A percentile compares a stretch with the other conserved stretches of the same genome.
Conservation (phyloP, 768 basidiomycete genomes). For the Pleurotus cornucopiae region DNA sequence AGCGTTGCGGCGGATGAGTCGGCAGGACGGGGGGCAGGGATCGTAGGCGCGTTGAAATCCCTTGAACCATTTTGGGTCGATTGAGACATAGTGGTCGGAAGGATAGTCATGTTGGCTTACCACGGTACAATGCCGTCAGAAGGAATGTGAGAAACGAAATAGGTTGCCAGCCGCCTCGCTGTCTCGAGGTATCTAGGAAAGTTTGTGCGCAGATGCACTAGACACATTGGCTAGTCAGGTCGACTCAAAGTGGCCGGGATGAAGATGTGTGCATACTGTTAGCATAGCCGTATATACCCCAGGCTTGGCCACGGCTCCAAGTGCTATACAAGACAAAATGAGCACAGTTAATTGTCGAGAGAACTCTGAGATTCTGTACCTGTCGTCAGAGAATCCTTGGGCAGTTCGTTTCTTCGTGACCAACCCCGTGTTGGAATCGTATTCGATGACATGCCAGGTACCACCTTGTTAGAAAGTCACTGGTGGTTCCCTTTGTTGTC, state of each 20-base stretch:
- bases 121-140: slow-evolving; percentile 64
- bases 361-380: slow-evolving; percentile 16
- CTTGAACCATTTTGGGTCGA: slow-evolving; percentile 15
- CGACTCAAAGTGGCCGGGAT: no score
- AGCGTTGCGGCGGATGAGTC: slow-evolving; percentile 71
- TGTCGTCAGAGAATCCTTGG: slow-evolving; percentile 57
- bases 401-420: slow-evolving; percentile 54
- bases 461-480: slow-evolving; percentile 26
- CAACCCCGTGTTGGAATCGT: slow-evolving; percentile 58
- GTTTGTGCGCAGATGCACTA: slow-evolving; percentile 59
- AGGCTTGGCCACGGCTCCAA: slow-evolving; percentile 72
- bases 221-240: background rate
- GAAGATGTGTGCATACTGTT: slow-evolving; percentile 43
- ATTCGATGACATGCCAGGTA: slow-evolving; percentile 63
- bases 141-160: slow-evolving; percentile 59
- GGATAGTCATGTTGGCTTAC: slow-evolving; percentile 25
- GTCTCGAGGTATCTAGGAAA: slow-evolving; percentile 53
- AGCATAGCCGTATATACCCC: slow-evolving; percentile 68
- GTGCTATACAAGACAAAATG: slow-evolving; percentile 38
- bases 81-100: background rate
- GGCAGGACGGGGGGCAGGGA: slow-evolving; percentile 49
- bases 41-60: slow-evolving; percentile 70
- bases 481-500: background rate
- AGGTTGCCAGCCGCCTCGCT: slow-evolving; percentile 51
- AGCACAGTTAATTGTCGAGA: background rate